Evolutionary conservation across 208 protist species (phyloP).

Genomic region (Acanthamoeba culbertsoni): DNA sequence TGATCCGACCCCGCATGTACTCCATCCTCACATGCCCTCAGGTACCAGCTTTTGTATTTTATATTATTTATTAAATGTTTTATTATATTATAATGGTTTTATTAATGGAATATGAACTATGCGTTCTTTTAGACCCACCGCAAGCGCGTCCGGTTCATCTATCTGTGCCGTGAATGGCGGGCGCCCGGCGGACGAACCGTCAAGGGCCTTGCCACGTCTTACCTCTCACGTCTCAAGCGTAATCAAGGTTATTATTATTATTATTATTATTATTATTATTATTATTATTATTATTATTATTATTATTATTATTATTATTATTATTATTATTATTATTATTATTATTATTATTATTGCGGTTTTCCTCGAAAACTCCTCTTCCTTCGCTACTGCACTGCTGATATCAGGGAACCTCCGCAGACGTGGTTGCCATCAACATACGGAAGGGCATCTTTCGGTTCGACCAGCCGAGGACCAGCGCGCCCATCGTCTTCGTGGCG

Average conservation of each 20-base stretch:
- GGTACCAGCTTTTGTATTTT: background rate
- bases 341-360: no score
- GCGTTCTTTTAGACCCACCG: background rate
- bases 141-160: background rate
- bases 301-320: no score
- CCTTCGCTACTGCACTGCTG: background rate
- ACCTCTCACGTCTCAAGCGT: background rate
- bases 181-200: background rate
- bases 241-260: no score
- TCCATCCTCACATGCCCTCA: constrained; percentile 28
- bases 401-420: background rate
- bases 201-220: constrained; percentile 28
- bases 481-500: background rate
- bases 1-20: background rate
- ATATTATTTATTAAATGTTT: background rate
- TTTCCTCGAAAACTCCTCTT: background rate
- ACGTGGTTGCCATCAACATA: background rate
- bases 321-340: no score
- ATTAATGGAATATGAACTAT: no score
- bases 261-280: no score
- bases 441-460: constrained; percentile 17
- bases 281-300: no score
- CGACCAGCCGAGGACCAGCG: background rate
- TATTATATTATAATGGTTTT: background rate
- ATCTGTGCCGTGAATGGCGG: constrained; percentile 14